A percentile compares a stretch with the other conserved stretches of the same genome.
Evolutionary conservation across 176 grass and related monocot species (phyloP).

Genomic region (Carex littledalei): DNA sequence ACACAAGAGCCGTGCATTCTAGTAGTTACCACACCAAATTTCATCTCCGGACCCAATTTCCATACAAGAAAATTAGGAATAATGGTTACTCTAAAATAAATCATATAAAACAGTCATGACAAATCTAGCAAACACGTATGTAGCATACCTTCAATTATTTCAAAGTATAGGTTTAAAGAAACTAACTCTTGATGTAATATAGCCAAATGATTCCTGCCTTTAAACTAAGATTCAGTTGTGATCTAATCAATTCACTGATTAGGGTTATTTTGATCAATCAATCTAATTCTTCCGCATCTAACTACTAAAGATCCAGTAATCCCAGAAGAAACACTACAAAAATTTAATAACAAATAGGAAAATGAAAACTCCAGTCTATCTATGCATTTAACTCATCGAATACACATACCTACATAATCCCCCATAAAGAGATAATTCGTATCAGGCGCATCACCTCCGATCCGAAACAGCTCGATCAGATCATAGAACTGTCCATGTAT

Average conservation of each 20-base stretch:
- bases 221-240: not conserved
- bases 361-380: not conserved
- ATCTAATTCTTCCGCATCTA: not conserved
- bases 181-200: not conserved
- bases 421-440: constrained; percentile 99
- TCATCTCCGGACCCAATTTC: not conserved
- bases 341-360: no score
- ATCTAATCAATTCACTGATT: not conserved
- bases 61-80: not conserved
- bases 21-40: not conserved
- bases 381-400: not conserved
- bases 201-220: not conserved
- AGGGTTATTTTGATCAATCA: not conserved
- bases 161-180: not conserved
- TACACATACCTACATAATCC: constrained; percentile 78
- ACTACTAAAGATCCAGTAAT: not conserved
- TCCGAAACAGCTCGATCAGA: constrained; percentile 97
- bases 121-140: not conserved
- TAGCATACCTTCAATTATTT: not conserved
- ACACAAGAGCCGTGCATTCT: not conserved
- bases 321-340: constrained; percentile 2
- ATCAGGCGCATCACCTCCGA: constrained; percentile 88
- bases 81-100: not conserved
- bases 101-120: not conserved
- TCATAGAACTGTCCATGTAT: constrained; percentile 99